These are phyloP conservation scores for Vitis hybrid DNA, from an alignment of 177 flowering plant genomes.

Conservation along the genomic window DNA sequence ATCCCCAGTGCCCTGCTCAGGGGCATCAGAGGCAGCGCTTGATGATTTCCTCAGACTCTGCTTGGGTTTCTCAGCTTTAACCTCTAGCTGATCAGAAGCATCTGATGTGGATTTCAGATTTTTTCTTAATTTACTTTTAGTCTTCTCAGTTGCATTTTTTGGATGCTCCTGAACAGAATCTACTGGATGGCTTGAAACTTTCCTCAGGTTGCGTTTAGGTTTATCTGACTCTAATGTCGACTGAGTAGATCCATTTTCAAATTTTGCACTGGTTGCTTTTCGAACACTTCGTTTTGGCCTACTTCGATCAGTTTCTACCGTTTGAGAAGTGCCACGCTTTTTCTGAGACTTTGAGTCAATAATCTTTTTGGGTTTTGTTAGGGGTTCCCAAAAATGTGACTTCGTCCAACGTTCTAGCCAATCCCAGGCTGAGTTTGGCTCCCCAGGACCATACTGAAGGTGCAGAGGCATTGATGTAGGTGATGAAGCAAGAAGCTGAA, in stretches of 20 bases:
- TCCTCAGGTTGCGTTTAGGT: slow-evolving; percentile 60
- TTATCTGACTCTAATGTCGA: slow-evolving; percentile 52
- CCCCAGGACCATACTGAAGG: slow-evolving; percentile 52
- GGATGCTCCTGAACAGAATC: slow-evolving; percentile 67
- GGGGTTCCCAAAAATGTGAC: slow-evolving; percentile 62
- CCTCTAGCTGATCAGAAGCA: slow-evolving; percentile 38
- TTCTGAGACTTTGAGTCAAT: slow-evolving; percentile 38
- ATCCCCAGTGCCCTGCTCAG: slow-evolving; percentile 20
- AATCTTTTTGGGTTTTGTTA: slow-evolving; percentile 42
- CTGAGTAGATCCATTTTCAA: slow-evolving; percentile 38
- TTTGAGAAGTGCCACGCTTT: slow-evolving; percentile 32
- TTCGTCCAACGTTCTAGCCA: slow-evolving; percentile 93
- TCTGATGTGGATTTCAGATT: slow-evolving; percentile 47
- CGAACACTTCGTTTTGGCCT: slow-evolving; percentile 58
- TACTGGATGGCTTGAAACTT: slow-evolving; percentile 44
- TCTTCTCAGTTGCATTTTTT: slow-evolving; percentile 79
- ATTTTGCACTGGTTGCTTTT: slow-evolving; percentile 40
- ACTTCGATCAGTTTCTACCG: slow-evolving; percentile 35
- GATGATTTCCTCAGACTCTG: slow-evolving; percentile 34
- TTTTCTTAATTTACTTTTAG: slow-evolving; percentile 77
- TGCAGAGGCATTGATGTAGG: slow-evolving; percentile 42
- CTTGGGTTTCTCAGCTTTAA: slow-evolving; percentile 54
- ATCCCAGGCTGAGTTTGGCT: slow-evolving; percentile 67
- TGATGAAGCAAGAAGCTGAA: slow-evolving; percentile 57
- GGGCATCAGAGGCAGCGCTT: slow-evolving; percentile 12